phyloP scores from a whole-genome alignment of 345 rosid genomes.

The Aquilaria yunnanensis region DNA sequence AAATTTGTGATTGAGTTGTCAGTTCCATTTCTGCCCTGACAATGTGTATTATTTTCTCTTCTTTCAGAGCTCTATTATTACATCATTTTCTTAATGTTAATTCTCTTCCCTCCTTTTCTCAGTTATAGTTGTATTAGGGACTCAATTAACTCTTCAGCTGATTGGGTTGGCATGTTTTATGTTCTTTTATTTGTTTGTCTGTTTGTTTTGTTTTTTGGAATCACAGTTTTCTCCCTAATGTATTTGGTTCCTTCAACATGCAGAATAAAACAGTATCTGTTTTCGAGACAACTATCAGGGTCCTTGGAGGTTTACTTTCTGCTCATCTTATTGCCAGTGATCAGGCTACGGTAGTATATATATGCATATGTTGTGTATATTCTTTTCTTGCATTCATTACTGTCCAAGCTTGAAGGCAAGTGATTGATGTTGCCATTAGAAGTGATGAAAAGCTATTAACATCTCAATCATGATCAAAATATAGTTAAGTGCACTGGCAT shows the following conservation, averaged over 20 bases:
- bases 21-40: too few species aligned
- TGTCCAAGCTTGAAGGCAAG: too few species aligned
- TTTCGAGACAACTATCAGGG: conserved; percentile 86
- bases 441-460: too few species aligned
- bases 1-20: too few species aligned
- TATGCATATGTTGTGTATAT: not conserved
- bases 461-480: too few species aligned
- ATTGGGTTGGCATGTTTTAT: not conserved
- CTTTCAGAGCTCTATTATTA: too few species aligned
- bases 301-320: conserved; percentile 96
- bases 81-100: not conserved
- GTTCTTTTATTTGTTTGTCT: not conserved
- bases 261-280: conserved; percentile 97
- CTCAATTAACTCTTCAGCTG: too few species aligned
- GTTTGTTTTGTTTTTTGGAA: not conserved
- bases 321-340: conserved; percentile 99
- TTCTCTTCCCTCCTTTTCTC: too few species aligned
- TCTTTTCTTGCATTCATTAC: conserved; percentile 9
- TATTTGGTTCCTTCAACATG: conserved; percentile 19
- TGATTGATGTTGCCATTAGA: too few species aligned
- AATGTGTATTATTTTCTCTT: too few species aligned
- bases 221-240: conserved; percentile 12
- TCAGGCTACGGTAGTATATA: conserved; percentile 66
- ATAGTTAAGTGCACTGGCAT: too few species aligned
- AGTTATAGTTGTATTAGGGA: too few species aligned